Evolutionary conservation across 108 stramenopile species (phyloP).

Genomic region (Cyclotella baltica): DNA sequence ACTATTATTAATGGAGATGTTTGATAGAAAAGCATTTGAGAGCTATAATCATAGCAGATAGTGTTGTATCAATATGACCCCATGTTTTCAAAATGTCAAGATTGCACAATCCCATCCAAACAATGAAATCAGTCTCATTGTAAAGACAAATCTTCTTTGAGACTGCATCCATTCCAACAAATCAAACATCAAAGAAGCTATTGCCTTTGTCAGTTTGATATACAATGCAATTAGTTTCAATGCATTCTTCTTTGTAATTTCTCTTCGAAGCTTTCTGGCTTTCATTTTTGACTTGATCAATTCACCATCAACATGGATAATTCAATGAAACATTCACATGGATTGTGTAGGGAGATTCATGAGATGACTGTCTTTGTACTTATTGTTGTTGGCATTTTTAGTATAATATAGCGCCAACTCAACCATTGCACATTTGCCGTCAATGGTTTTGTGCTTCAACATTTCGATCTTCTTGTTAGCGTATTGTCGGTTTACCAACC

Average conservation of each 20-base stretch:
- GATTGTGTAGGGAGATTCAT: background rate
- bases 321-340: background rate
- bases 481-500: background rate
- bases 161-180: background rate
- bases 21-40: background rate
- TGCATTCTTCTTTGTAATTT: background rate
- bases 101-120: background rate
- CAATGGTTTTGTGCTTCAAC: background rate
- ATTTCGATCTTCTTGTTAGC: background rate
- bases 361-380: background rate
- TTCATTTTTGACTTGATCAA: background rate
- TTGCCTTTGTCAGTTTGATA: background rate
- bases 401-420: background rate
- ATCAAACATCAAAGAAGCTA: background rate
- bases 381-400: background rate
- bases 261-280: background rate
- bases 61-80: background rate
- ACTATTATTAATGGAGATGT: background rate
- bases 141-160: background rate
- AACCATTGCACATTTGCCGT: background rate
- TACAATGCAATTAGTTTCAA: background rate
- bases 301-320: background rate
- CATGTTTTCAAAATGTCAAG: background rate
- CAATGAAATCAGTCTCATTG: background rate
- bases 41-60: background rate